Evolutionary conservation across 1,284 basidiomycete genomes (phyloP), one percentile per base, ranked within the genome.

Genomic region (Kwoniella shivajii): DNA sequence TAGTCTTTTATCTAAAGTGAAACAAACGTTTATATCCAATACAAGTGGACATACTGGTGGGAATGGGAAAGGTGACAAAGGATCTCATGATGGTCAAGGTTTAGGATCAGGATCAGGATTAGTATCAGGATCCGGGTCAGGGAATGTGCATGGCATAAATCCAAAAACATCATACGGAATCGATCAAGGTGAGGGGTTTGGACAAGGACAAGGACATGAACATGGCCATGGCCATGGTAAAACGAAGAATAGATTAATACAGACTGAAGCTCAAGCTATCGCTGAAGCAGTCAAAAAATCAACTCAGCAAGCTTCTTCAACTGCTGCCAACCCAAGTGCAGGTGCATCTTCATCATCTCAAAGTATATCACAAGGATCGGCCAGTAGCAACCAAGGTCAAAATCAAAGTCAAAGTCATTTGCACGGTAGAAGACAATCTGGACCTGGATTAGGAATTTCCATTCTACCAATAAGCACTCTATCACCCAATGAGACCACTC

Each of bases 1-100:
- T 3, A 59, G 71, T 14, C 44, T 78, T 14, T 60, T 78, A 31
- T 76, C 75, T 6, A 78, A 76, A 50, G 74, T 78, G 53, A 75
- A 77, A 55, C 72, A 69, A 45, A 74, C 74, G 0, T 77, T 78
- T 54, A 50, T 64, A 9, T 53, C 50, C 24, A 53, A 56, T 44
- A 52, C 54, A 4, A 36, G 16, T 24, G 43, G 34, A 29, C 20
- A 14, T 22, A 18, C 24, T 9, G 47, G 10, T 3, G 30, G n/a
- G 6, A 47, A 18, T 36, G 27, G 31, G 0, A 37, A 33, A 29
- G 29, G 20, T 11, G 56, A 58, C 37, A 48, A 47, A 52, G 27
- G 43, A 41, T 33, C 42, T 14, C 6, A 7, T 14, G 56, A 38
- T 37, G 18, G 42, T 7, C 42, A 56, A 14, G 18, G 26, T 6